Evolutionary conservation across 106 monocot genomes (phyloP), one percentile per base, ranked within the genome.

Genomic region (Allium cepa): DNA sequence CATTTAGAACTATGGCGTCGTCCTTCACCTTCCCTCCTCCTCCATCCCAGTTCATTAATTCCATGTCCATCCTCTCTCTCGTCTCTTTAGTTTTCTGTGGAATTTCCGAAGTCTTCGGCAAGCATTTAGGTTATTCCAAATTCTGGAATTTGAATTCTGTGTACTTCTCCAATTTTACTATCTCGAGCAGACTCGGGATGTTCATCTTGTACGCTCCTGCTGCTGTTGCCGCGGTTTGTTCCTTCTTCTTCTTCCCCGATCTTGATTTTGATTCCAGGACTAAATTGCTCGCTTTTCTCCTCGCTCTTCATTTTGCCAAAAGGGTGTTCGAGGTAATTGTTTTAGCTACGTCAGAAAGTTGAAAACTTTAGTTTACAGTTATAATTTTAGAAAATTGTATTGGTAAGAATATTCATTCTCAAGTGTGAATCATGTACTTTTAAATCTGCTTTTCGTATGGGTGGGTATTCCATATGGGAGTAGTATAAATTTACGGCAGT

Each of bases 71-170:
- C 7, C 47, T 78, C 69, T 61, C 47, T 60, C 0, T 67, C 66
- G 60, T n/a, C 26, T 47, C 64, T 55, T 49, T 71, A 49, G 69
- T 61, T 1, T 49, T 26, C n/a, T 3, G 1, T 15, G 90, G 78
- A 14, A 8, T 80, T 62, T 52, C 69, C 3, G 90, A 90, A 76
- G 12, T 65, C 46, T 18, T n/a, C 2, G 90, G 90, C 10, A 67
- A 26, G 12, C 71, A 90, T 71, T 8, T 80, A 7, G 57, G 68
- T 58, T 90, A 90, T 77, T 90, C 90, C 72, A 90, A 90, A 83
- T 90, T 90, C 73, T 77, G 72, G 74, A 73, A 85, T 66, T 22
- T 60, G 12, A 26, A 0, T 60, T 13, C 17, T 8, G 36, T 27
- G 7, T 27, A 60, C 5, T 22, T 59, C 59, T 8, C 5, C 10